Evolutionary conservation across 768 basidiomycete genomes (phyloP).

Genomic region (Agrocybe praecox): DNA sequence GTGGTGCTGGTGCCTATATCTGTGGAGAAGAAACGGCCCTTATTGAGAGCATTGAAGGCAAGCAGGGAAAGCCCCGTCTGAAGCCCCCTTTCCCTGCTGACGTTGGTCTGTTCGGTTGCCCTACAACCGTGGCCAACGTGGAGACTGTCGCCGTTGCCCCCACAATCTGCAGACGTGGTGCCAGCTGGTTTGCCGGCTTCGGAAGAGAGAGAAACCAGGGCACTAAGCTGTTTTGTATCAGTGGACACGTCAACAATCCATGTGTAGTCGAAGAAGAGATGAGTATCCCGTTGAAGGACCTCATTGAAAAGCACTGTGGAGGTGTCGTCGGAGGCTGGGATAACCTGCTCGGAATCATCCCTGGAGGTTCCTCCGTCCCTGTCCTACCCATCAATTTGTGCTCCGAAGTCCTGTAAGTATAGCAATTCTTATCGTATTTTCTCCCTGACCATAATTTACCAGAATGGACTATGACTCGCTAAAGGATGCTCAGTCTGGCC

Average conservation of each 20-base stretch:
- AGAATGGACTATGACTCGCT: slow-evolving; percentile 99
- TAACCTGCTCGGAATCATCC: slow-evolving; percentile 95
- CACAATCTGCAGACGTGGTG: slow-evolving; percentile 90
- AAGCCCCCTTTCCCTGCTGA: slow-evolving; percentile 99
- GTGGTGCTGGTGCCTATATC: slow-evolving; percentile 97
- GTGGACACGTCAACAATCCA: slow-evolving; percentile 97
- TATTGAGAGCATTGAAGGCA: slow-evolving; percentile 96
- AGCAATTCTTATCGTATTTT: neutral
- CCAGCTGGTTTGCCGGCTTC: slow-evolving; percentile 89
- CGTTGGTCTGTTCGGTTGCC: slow-evolving; percentile 96
- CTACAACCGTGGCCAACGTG: slow-evolving; percentile 96
- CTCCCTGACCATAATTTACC: slow-evolving; percentile 6
- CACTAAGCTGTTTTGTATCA: slow-evolving; percentile 96
- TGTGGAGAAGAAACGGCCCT: slow-evolving; percentile 98
- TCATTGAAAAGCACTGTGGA: slow-evolving; percentile 96
- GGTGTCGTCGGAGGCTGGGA: slow-evolving; percentile 96
- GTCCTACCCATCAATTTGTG: slow-evolving; percentile 84
- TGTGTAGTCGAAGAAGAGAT: slow-evolving; percentile 99
- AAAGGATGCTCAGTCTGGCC: slow-evolving; percentile 93
- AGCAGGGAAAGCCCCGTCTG: slow-evolving; percentile 96
- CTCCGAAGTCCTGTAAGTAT: slow-evolving; percentile 82
- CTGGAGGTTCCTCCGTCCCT: slow-evolving; percentile 94
- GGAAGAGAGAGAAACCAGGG: slow-evolving; percentile 92
- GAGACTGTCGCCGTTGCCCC: slow-evolving; percentile 98
- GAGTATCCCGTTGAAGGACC: slow-evolving; percentile 93